A percentile compares a stretch with the other conserved stretches of the same genome.
Evolutionary conservation across 495 filamentous ascomycete genomes (phyloP).

Genomic region (Penicillium salamii): DNA sequence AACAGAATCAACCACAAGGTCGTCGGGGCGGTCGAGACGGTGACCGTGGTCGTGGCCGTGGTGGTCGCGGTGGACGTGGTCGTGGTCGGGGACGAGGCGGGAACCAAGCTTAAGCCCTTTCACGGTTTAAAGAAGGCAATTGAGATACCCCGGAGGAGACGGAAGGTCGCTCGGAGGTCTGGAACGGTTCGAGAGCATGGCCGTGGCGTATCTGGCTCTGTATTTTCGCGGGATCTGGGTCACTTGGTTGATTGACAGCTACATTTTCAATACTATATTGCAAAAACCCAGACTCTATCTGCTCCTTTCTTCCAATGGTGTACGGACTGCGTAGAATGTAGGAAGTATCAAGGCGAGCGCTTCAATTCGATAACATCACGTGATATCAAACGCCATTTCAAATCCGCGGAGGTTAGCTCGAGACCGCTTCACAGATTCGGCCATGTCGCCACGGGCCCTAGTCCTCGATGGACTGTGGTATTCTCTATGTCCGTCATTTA

Average conservation of each 20-base stretch:
- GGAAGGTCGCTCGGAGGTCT: slow-evolving; percentile 31
- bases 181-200: slow-evolving; percentile 41
- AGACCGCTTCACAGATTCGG: slow-evolving; percentile 9
- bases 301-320: background rate
- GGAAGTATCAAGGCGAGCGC: background rate
- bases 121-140: slow-evolving; percentile 24
- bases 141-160: slow-evolving; percentile 44
- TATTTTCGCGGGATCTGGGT: slow-evolving; percentile 39
- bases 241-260: slow-evolving; percentile 23
- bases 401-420: slow-evolving; percentile 8
- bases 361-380: slow-evolving; percentile 6
- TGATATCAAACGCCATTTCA: slow-evolving; percentile 13
- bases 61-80: slow-evolving; percentile 49
- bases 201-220: slow-evolving; percentile 46
- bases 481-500: slow-evolving; percentile 62
- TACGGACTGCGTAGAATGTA: background rate
- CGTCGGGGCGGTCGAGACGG: slow-evolving; percentile 67
- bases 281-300: background rate
- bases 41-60: slow-evolving; percentile 54
- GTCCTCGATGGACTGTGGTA: slow-evolving; percentile 64
- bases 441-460: slow-evolving; percentile 48
- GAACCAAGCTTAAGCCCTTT: slow-evolving; percentile 24
- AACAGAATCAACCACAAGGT: slow-evolving; percentile 62
- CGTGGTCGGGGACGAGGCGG: slow-evolving; percentile 49
- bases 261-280: slow-evolving; percentile 16